Evolutionary conservation across 2,329 filamentous ascomycete species (phyloP), one percentile per base, ranked within the genome.

Genomic region (Pleurostoma richardsiae): DNA sequence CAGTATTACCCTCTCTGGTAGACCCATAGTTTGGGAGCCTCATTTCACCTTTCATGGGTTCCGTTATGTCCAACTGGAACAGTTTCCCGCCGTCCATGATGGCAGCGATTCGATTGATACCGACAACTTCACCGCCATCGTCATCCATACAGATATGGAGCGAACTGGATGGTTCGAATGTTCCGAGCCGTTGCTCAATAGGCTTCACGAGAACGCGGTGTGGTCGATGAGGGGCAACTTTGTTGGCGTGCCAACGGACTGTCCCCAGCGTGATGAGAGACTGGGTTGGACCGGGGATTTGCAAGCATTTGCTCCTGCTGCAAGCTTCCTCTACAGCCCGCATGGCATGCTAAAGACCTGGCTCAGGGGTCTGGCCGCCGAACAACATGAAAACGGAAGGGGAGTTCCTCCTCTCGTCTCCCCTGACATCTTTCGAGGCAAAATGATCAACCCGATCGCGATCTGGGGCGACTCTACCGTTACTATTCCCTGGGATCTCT

Each of bases 151-250:
- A 0, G 77, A 82, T 47, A 70, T 83, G 64, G 58, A 65, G 43
- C 65, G 69, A 8, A 75, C 62, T 0, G 76, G 78, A 0, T 66
- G 56, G 47, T 81, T 82, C 42, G 56, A 67, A 6, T 80, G 73
- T 47, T 83, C 79, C 0, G 59, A 83, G 42, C 41, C 54, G 0
- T 59, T 72, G 4, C 51, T 83, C 29, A 83, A 81, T 52, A 62
- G 73, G 41, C 68, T 84, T 4, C 73, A 82, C 51, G 45, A 67
- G 1, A 83, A 83, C 45, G 68, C 76, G 0, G 55, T 64, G 30
- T 82, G 79, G 79, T 71, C 70, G 4, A 80, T 81, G 72, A 69
- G 70, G 29, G 77, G 77, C 1, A 83, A 83, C 52, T 82, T 83
- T 52, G 52, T 82, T 3, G 71, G 69, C 0, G 59, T 82, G 0